These are phyloP conservation scores for Scedosporium boydii DNA, from an alignment of 2,329 filamentous ascomycete species.

Conservation along the genomic window DNA sequence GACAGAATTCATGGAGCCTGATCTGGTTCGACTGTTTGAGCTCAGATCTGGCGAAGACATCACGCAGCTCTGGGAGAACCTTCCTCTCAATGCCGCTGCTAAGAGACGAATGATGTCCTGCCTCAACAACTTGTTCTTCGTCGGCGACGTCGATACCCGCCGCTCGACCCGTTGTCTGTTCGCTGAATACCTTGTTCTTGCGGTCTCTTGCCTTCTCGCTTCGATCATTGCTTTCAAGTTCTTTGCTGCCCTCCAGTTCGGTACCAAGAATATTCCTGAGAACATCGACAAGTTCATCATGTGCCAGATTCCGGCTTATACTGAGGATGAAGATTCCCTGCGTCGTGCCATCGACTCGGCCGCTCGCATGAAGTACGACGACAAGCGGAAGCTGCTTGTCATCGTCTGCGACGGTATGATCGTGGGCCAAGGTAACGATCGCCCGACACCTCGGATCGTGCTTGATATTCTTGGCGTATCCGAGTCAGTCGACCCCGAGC, in stretches of 20 bases:
- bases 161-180: conserved; percentile 80
- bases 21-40: conserved; percentile 69
- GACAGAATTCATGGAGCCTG: conserved; percentile 70
- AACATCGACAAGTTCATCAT: conserved; percentile 98
- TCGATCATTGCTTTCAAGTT: conserved; percentile 91
- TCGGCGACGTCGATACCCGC: conserved; percentile 84
- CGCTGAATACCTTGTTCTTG: conserved; percentile 79
- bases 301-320: conserved; percentile 94
- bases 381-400: conserved; percentile 92
- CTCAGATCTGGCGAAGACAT: conserved; percentile 68
- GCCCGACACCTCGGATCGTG: conserved; percentile 89
- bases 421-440: conserved; percentile 95
- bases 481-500: conserved; percentile 87
- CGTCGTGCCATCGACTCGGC: conserved; percentile 95
- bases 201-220: conserved; percentile 71
- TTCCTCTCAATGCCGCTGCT: conserved; percentile 46
- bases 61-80: conserved; percentile 69
- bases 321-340: conserved; percentile 94
- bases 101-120: conserved; percentile 68
- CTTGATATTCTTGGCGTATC: conserved; percentile 94
- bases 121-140: conserved; percentile 89
- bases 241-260: conserved; percentile 89
- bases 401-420: conserved; percentile 98
- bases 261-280: conserved; percentile 82
- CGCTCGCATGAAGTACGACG: conserved; percentile 91